Percentiles rank a stretch among this genome's conserved stretches.
Conservation (phyloP, 805 yeast species). For the Schizosaccharomyces japonicus region DNA sequence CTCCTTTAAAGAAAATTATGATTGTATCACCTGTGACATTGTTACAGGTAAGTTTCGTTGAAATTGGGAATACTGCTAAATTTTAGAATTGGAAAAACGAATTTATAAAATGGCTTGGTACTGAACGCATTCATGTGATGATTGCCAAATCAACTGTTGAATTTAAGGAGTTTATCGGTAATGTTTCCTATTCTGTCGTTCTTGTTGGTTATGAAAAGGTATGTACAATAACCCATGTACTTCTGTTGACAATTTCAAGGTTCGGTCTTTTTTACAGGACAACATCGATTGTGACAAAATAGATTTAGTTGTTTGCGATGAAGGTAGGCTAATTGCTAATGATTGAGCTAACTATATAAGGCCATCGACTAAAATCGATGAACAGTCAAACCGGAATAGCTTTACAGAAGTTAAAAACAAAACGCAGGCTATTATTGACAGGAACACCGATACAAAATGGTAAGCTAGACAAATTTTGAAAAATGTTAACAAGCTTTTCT, state of each 20-base stretch:
- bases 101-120: constrained; percentile 69
- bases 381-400: neutral
- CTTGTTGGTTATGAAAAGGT: constrained; percentile 76
- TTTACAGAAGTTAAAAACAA: neutral
- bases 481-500: constrained; percentile 27
- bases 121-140: constrained; percentile 39
- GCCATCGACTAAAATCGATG: neutral
- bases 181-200: constrained; percentile 58
- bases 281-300: constrained; percentile 16
- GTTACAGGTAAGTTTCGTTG: constrained; percentile 16
- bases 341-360: neutral
- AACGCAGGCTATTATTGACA: neutral
- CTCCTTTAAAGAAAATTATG: constrained; percentile 32
- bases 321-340: constrained; percentile 76
- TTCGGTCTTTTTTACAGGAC: no score
- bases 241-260: no score
- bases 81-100: constrained; percentile 62
- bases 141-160: constrained; percentile 33
- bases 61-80: neutral
- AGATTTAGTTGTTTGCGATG: constrained; percentile 75
- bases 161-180: constrained; percentile 31
- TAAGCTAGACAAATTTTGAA: neutral
- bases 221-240: constrained; percentile 27
- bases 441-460: constrained; percentile 1
- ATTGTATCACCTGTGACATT: constrained; percentile 84